Percentiles rank a stretch among this genome's conserved stretches.
Evolutionary conservation across 768 basidiomycete species (phyloP).

Genomic region (Suillus luteus): DNA sequence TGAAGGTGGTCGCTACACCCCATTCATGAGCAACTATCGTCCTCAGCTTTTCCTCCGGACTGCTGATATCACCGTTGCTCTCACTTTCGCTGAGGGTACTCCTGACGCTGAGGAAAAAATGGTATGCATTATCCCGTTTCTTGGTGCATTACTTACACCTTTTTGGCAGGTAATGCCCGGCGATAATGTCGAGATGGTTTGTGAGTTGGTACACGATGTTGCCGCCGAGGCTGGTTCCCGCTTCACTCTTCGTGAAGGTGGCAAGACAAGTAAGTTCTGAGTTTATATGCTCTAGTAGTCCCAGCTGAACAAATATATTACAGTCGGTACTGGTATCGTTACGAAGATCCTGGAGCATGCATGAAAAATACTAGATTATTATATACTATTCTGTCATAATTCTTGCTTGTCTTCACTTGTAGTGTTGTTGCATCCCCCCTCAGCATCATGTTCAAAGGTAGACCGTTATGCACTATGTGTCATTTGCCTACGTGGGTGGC

Average conservation of each 20-base stretch:
- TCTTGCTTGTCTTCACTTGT: conserved; percentile 17
- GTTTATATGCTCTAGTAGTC: neutral
- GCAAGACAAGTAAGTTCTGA: conserved; percentile 74
- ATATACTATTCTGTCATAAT: conserved; percentile 24
- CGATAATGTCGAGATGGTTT: conserved; percentile 94
- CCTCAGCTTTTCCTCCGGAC: conserved; percentile 97
- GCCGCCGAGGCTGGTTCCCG: conserved; percentile 85
- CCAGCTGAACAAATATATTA: conserved; percentile 18
- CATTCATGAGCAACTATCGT: conserved; percentile 92
- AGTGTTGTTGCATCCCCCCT: conserved; percentile 24
- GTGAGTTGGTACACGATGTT: conserved; percentile 79
- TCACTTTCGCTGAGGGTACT: conserved; percentile 88
- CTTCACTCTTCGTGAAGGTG: conserved; percentile 94
- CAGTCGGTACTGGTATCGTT: conserved; percentile 93
- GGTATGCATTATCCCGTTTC: conserved; percentile 43
- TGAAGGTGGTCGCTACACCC: conserved; percentile 77
- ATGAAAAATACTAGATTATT: conserved; percentile 18
- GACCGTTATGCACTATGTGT: neutral
- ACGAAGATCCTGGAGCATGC: conserved; percentile 72
- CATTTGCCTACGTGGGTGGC: neutral
- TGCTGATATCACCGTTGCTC: conserved; percentile 83
- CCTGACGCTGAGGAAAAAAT: conserved; percentile 84
- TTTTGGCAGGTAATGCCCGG: conserved; percentile 85
- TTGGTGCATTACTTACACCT: conserved; percentile 8
- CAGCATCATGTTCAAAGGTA: conserved; percentile 23